phyloP scores from a whole-genome alignment of 768 basidiomycete genomes.

The Mycena sanguinolenta region DNA sequence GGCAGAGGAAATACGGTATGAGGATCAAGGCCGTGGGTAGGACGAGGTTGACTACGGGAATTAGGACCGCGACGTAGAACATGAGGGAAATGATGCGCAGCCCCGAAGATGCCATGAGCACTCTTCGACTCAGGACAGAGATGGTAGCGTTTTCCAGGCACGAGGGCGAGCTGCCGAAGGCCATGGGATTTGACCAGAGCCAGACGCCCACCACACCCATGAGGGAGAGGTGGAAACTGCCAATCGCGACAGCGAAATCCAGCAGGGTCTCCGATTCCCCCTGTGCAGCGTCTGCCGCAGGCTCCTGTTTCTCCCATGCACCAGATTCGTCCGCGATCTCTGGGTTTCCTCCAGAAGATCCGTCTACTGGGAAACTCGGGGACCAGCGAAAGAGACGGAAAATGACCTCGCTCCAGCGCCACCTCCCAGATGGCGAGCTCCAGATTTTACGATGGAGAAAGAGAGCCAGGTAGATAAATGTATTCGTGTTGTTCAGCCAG shows the following conservation, averaged over 20 bases:
- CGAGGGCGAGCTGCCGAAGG: slow-evolving; percentile 12
- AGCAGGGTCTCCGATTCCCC: neutral
- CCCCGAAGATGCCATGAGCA: neutral
- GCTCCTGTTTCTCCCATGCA: too few species aligned
- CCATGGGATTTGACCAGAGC: slow-evolving; percentile 20
- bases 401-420: neutral
- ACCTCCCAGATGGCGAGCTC: too few species aligned
- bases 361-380: too few species aligned
- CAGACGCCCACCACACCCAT: slow-evolving; percentile 30
- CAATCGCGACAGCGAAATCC: slow-evolving; percentile 9
- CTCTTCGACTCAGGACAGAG: neutral
- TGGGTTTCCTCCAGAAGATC: too few species aligned
- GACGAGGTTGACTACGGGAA: neutral
- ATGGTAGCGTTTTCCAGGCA: neutral
- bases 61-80: neutral
- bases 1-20: neutral
- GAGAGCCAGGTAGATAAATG: slow-evolving; percentile 25
- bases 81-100: neutral
- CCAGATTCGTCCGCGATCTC: too few species aligned
- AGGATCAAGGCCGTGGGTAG: neutral
- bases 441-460: slow-evolving; percentile 9
- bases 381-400: too few species aligned
- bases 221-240: slow-evolving; percentile 27
- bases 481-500: slow-evolving; percentile 33
- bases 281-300: too few species aligned